Base-by-base conservation (phyloP, 148 eudicot genomes). In the Amaranthus cruentus region DNA sequence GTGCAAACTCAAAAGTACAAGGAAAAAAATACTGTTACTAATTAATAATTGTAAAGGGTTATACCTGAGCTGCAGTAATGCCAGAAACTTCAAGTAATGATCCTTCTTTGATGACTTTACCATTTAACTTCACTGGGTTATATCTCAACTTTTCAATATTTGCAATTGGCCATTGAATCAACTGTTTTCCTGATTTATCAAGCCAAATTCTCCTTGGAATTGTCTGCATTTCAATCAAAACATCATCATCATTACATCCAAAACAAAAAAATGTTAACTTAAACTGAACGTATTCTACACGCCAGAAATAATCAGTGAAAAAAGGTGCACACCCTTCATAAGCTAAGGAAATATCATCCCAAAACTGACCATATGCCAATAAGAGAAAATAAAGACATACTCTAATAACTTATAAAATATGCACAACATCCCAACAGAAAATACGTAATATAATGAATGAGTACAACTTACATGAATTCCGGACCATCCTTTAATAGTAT, bases 91-190 rank as follows among this genome's bases (percentile, higher is more conserved):
- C 87, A 60, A 79, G 13, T 10, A 51, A 12, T 9, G 91, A 82
- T 9, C 87, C 86, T 60, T 66, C 83, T 75, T 77, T 76, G n/a
- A 89, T 62, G 61, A 54, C 54, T 69, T 52, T 55, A 18, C 57
- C 55, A 0, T 66, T 53, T 51, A 76, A 9, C 0, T 65, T 66
- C 4, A 86, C 76, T 44, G 71, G 69, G 2, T 80, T 73, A 63
- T n/a, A 58, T 10, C 89, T 79, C 54, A 89, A 70, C 13, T 57
- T 75, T 56, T 89, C 88, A n/a, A 89, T 72, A 65, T 86, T 93
- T 12, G 60, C 47, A 11, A 91, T 57, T 1, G 97, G 94, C 97
- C 94, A 91, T 77, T 91, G 97, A 13, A 85, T 59, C 83, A 91
- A 65, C 14, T 91, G 97, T 47, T 86, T 87, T 10, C 85, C 82